Base-by-base conservation (phyloP, 345 rosid genomes). In the Aegle marmelos region DNA sequence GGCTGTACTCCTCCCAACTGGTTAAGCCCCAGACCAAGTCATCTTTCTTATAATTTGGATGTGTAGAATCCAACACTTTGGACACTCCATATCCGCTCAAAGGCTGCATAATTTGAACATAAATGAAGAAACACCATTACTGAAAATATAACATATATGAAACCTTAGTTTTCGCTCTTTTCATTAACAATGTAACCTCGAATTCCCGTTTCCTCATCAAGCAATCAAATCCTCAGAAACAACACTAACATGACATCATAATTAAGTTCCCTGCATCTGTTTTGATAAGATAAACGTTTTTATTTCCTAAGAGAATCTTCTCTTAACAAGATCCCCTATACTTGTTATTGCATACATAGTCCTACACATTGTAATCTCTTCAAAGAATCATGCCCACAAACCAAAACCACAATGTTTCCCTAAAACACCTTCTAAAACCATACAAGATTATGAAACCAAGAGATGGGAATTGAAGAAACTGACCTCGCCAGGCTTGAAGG, bases 1-100 rank as follows among this genome's bases (percentile, higher is more conserved):
- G 75, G 64, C 85, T 88, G 25, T 86, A 90, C 80, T 91, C 93
- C 77, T 92, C 95, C 95, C 97, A 92, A 19, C 86, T 78, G 17
- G 88, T 89, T 0, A 57, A 9, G 1, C 91, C 97, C 89, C 89
- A 89, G 7, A 90, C 87, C 25, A 87, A 70, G 64, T 91, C 90
- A 0, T 91, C 93, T 19, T 89, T 79, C 59, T 86, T 80, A 84
- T 82, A 90, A 61, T 87, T 82, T 37, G 91, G 87, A 83, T 91
- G 83, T 1, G 75, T 79, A n/a, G 94, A 91, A 30, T 85, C 91
- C 61, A 91, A 27, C 37, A 91, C 89, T 84, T 71, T 87, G 28
- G 86, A 85, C 76, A 91, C 92, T 79, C 93, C 94, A 73, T 34
- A 83, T 36, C 91, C 97, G 67, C 16, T 54, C 0, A 93, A 25